phyloP scores from a whole-genome alignment of 441 rosid species.

The Metrosideros polymorpha region DNA sequence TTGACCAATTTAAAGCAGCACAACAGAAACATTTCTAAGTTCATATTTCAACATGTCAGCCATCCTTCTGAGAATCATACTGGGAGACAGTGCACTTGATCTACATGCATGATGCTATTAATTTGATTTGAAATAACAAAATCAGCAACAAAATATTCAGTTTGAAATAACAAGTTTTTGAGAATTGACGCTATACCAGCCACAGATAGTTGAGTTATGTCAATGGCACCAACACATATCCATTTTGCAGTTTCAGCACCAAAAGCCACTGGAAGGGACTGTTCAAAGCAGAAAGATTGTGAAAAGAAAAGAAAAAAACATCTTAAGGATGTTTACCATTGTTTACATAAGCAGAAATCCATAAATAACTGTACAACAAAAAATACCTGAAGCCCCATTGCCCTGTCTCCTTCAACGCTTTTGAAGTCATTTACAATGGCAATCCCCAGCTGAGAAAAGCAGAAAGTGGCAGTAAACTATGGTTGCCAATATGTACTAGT shows the following conservation, averaged over 20 bases:
- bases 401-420: conserved; percentile 95
- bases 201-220: conserved; percentile 82
- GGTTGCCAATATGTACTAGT: not conserved
- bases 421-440: conserved; percentile 97
- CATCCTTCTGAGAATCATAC: not conserved
- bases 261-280: conserved; percentile 97
- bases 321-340: not conserved
- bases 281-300: conserved; percentile 9
- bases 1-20: not conserved
- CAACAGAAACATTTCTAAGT: not conserved
- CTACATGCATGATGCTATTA: not conserved
- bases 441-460: conserved; percentile 62
- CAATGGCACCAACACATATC: conserved; percentile 96
- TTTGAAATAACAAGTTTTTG: not conserved
- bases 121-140: not conserved
- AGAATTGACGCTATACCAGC: conserved; percentile 50
- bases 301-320: not conserved
- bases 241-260: conserved; percentile 97
- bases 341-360: not conserved
- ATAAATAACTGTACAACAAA: not conserved
- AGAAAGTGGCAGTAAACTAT: not conserved
- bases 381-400: conserved; percentile 83
- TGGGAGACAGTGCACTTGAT: not conserved
- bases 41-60: not conserved
- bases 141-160: not conserved